Evolutionary conservation across 495 filamentous ascomycete genomes (phyloP).

Genomic region (Collariella sp.): DNA sequence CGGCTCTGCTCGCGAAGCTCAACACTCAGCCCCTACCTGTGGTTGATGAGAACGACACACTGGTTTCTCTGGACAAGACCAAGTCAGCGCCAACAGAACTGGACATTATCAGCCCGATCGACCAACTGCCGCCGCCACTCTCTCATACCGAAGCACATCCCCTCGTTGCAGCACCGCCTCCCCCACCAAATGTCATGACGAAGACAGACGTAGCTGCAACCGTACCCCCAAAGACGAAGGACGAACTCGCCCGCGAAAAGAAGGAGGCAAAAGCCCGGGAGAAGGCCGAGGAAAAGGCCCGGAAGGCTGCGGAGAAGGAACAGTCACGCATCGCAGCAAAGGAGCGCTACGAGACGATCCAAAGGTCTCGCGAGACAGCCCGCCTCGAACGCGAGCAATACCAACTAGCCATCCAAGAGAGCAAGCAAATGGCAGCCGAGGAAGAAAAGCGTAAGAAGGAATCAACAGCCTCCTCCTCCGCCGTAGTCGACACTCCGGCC

Average conservation of each 20-base stretch:
- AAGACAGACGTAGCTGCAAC: constrained; percentile 24
- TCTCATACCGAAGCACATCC: constrained; percentile 25
- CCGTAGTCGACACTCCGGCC: neutral
- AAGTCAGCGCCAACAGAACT: constrained; percentile 47
- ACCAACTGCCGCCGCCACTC: constrained; percentile 13
- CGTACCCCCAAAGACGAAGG: constrained; percentile 40
- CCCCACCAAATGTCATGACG: constrained; percentile 23
- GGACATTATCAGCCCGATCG: constrained; percentile 14
- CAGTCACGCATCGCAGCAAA: constrained; percentile 55
- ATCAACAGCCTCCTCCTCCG: neutral
- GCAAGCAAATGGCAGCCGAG: constrained; percentile 35
- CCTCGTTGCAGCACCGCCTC: constrained; percentile 23
- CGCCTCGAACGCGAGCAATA: constrained; percentile 34
- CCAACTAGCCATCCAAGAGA: constrained; percentile 34
- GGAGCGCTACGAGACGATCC: constrained; percentile 30
- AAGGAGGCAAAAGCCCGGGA: constrained; percentile 49
- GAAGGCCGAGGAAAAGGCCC: constrained; percentile 56
- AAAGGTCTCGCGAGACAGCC: constrained; percentile 27
- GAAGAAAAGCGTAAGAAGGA: constrained; percentile 31
- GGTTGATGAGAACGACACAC: constrained; percentile 44
- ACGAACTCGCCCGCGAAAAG: constrained; percentile 46
- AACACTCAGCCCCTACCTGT: constrained; percentile 32
- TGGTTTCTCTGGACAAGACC: constrained; percentile 49
- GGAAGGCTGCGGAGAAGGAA: constrained; percentile 58
- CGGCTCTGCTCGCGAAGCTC: constrained; percentile 30